Conservation (phyloP, 2,329 filamentous ascomycete species). For the Pseudogymnoascus sp. region DNA sequence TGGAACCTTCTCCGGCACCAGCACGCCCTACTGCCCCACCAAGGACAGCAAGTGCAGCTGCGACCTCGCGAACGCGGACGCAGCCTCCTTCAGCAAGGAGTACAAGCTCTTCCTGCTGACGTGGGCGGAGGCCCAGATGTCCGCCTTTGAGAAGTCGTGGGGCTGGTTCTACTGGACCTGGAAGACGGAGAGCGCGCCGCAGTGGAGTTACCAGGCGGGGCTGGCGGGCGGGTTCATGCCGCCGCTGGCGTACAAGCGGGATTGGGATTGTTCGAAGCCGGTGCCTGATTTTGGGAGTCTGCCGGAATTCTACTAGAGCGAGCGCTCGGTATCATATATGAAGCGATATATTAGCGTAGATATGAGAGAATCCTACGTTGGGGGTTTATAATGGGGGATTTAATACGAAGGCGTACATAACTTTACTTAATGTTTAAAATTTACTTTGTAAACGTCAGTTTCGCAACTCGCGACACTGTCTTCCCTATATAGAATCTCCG, state of each 20-base stretch:
- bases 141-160: conserved; percentile 84
- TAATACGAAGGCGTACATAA: background rate
- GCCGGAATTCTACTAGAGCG: conserved; percentile 41
- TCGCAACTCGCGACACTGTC: too few species aligned
- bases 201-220: conserved; percentile 89
- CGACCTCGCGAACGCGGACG: conserved; percentile 65
- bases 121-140: conserved; percentile 95
- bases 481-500: too few species aligned
- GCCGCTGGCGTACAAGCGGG: conserved; percentile 59
- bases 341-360: background rate
- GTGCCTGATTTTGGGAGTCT: conserved; percentile 47
- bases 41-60: conserved; percentile 64
- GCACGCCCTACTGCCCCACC: conserved; percentile 68
- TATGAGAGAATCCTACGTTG: background rate
- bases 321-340: background rate
- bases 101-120: conserved; percentile 84
- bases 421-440: background rate
- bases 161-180: conserved; percentile 99
- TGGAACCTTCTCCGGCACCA: conserved; percentile 71
- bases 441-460: background rate
- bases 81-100: conserved; percentile 56
- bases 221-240: conserved; percentile 74
- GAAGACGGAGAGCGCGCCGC: conserved; percentile 76
- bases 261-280: conserved; percentile 55
- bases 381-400: background rate